Evolutionary conservation across 2,329 filamentous ascomycete species (phyloP).

Genomic region (Epichloe amarillans): DNA sequence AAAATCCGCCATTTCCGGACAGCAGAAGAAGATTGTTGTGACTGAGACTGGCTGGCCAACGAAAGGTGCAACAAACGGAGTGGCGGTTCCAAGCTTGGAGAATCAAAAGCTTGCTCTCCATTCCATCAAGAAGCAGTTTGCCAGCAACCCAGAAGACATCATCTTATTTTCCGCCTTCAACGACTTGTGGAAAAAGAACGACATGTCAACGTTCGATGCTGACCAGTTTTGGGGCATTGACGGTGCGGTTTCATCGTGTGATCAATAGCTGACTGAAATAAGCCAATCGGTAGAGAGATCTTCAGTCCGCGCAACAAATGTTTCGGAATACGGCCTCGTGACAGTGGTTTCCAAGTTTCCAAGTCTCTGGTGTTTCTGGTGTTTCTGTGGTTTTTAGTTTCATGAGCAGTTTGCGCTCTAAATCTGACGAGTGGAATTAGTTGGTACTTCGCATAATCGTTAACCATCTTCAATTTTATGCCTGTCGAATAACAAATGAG

Average conservation of each 20-base stretch:
- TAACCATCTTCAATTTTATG: too few relatives aligned
- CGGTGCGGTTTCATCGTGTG: conserved; percentile 15
- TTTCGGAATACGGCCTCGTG: neutral
- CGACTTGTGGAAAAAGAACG: conserved; percentile 63
- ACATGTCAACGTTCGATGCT: conserved; percentile 47
- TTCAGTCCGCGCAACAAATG: neutral
- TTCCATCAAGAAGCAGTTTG: conserved; percentile 49
- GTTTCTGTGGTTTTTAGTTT: too few relatives aligned
- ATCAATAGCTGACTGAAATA: neutral
- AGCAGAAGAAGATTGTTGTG: conserved; percentile 61
- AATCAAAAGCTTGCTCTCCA: conserved; percentile 55
- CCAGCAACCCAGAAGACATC: conserved; percentile 34
- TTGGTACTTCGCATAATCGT: too few relatives aligned
- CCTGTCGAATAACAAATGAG: too few relatives aligned
- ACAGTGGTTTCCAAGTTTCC: neutral
- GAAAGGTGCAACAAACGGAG: conserved; percentile 49
- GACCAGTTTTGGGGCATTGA: conserved; percentile 67
- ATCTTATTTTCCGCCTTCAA: conserved; percentile 73
- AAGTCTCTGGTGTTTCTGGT: neutral
- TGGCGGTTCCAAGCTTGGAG: conserved; percentile 52
- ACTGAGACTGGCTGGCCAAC: conserved; percentile 81
- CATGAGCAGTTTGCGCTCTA: too few relatives aligned
- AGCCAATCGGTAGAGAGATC: neutral
- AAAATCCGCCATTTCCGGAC: conserved; percentile 30
- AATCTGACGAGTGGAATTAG: too few relatives aligned